A percentile compares a stretch with the other conserved stretches of the same genome.
Evolutionary conservation across 768 basidiomycete genomes (phyloP).

Genomic region (Tephrocybe sp.): DNA sequence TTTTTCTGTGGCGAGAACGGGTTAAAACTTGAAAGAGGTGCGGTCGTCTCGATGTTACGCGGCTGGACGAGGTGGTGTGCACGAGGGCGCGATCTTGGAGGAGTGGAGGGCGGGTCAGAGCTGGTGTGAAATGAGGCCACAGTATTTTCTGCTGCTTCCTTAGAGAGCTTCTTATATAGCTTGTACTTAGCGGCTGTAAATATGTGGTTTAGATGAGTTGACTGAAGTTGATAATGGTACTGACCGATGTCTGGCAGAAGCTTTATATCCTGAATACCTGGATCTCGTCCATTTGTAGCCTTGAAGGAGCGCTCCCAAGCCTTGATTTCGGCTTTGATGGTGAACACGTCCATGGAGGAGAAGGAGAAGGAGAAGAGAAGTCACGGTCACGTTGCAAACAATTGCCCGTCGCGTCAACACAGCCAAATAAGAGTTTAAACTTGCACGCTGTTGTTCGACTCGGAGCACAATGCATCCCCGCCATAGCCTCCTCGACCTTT

Average conservation of each 20-base stretch:
- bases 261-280: slow-evolving; percentile 73
- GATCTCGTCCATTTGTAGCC: slow-evolving; percentile 50
- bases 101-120: slow-evolving; percentile 36
- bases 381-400: slow-evolving; percentile 16
- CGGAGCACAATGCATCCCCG: slow-evolving; percentile 40
- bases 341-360: slow-evolving; percentile 47
- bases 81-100: slow-evolving; percentile 30
- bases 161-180: slow-evolving; percentile 76
- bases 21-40: slow-evolving; percentile 60
- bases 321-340: slow-evolving; percentile 72
- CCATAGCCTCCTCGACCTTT: slow-evolving; percentile 47
- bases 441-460: slow-evolving; percentile 14
- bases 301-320: slow-evolving; percentile 75
- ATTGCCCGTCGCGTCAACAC: slow-evolving; percentile 36
- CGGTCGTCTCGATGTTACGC: slow-evolving; percentile 51
- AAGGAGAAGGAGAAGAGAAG: slow-evolving; percentile 6
- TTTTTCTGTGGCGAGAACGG: slow-evolving; percentile 81
- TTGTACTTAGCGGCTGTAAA: slow-evolving; percentile 74
- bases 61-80: slow-evolving; percentile 39
- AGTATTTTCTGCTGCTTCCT: slow-evolving; percentile 31
- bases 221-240: slow-evolving; percentile 21
- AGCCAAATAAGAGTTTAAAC: slow-evolving; percentile 33
- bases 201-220: slow-evolving; percentile 17
- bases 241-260: slow-evolving; percentile 61
- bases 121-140: slow-evolving; percentile 14